Conservation (phyloP, 2,329 filamentous ascomycete species). For the Verticillium nonalfalfae region DNA sequence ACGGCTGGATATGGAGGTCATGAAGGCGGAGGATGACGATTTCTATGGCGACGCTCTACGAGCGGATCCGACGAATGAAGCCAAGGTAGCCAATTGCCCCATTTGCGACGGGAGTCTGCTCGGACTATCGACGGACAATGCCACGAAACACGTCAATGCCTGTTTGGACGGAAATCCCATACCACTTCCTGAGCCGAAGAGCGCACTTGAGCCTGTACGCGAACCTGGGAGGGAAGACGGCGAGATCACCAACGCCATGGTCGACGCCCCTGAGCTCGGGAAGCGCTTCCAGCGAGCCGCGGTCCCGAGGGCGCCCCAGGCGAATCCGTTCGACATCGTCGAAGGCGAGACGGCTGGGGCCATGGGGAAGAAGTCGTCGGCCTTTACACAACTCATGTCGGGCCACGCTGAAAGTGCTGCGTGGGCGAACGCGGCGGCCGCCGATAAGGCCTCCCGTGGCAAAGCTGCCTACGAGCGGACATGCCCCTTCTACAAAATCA, state of each 20-base stretch:
- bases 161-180: constrained; percentile 80
- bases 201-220: constrained; percentile 4
- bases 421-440: constrained; percentile 80
- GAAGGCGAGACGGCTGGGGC: constrained; percentile 13
- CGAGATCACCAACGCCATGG: constrained; percentile 11
- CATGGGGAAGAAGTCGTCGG: constrained; percentile 49
- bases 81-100: constrained; percentile 54
- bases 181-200: constrained; percentile 36
- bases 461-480: constrained; percentile 84
- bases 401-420: constrained; percentile 83
- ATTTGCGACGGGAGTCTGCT: constrained; percentile 65
- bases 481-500: constrained; percentile 97
- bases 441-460: constrained; percentile 71
- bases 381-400: constrained; percentile 91
- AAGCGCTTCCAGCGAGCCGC: constrained; percentile 62
- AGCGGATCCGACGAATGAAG: constrained; percentile 18
- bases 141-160: constrained; percentile 80
- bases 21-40: constrained; percentile 44
- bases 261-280: constrained; percentile 32
- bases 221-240: constrained; percentile 9
- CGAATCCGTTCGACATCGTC: constrained; percentile 65
- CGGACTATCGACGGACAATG: constrained; percentile 58
- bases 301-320: constrained; percentile 71
- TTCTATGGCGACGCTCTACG: constrained; percentile 25
- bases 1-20: constrained; percentile 40